Base-by-base conservation (phyloP, 306 rosid genomes). In the Cucurbita argyrosperma region DNA sequence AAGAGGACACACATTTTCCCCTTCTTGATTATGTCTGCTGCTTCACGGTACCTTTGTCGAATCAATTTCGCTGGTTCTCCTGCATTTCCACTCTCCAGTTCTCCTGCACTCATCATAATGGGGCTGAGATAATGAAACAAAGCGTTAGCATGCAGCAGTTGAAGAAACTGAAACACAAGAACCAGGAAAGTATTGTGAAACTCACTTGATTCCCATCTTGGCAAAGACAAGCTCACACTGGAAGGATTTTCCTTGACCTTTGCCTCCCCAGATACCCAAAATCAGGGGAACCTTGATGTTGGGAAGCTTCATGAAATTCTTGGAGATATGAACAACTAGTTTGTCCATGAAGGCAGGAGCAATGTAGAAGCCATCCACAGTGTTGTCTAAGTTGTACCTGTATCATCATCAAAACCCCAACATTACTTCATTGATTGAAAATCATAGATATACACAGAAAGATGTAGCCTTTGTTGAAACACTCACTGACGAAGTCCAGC, bases 81-180 rank as follows among this genome's bases (percentile, higher is more conserved):
- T 5, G 92, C 92, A 43, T 88, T 88, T 37, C 92, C 92, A 72
- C 92, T 88, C 75, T 88, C 92, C 54, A 88, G 8, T 72, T 88
- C 92, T 81, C 92, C 92, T n/a, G 92, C 92, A 79, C 92, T 88
- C 92, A 88, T 88, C 92, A 88, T 86, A 80, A 88, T 88, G 10
- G 92, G 92, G 86, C 92, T 88, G 85, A 11, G 43, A 26, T 8
- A 23, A 69, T 50, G 42, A 49, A 69, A 69, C 45, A 14, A 8
- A 23, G 4, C 7, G 6, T 69, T 69, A 69, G 18, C 45, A 47
- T 8, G 43, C 19, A 21, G 8, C 10, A 45, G 19, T 19, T 10
- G 38, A 40, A 53, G 21, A 30, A 30, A 4, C 35, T 30, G 3
- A 30, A 30, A 30, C 35, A 30, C 35, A 30, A 30, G 35, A 57